phyloP scores from a whole-genome alignment of 169 alveolate genomes.

The Cryptosporidium meleagridis region DNA sequence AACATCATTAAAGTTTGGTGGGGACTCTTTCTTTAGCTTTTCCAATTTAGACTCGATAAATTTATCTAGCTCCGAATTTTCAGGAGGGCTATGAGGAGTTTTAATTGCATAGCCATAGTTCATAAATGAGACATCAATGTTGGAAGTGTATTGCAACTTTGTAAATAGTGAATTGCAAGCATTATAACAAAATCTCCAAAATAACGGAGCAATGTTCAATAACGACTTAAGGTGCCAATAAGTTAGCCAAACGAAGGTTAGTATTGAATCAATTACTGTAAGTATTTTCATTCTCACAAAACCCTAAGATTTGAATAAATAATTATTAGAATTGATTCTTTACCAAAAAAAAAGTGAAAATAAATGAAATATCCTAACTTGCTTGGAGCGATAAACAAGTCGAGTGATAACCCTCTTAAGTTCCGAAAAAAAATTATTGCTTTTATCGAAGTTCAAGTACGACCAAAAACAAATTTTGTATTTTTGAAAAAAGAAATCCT shows the following conservation, averaged over 20 bases:
- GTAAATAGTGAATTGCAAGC: constrained; percentile 61
- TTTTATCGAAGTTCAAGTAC: neutral
- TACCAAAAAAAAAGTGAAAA: neutral
- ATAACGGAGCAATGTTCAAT: constrained; percentile 52
- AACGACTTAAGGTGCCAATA: constrained; percentile 68
- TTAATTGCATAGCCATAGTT: constrained; percentile 67
- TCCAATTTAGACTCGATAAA: constrained; percentile 60
- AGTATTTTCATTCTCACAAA: constrained; percentile 9
- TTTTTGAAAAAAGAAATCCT: no score
- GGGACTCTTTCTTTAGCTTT: constrained; percentile 59
- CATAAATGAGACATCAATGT: constrained; percentile 71
- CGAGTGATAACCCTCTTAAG: constrained; percentile 36
- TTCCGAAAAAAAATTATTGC: neutral
- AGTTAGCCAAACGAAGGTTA: constrained; percentile 43
- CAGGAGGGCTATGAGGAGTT: constrained; percentile 68
- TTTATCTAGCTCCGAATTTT: constrained; percentile 48
- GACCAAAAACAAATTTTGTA: neutral
- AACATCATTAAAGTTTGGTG: constrained; percentile 49
- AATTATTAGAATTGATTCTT: neutral
- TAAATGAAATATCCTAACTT: neutral
- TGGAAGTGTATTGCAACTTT: constrained; percentile 39
- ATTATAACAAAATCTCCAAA: constrained; percentile 70
- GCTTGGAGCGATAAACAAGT: neutral
- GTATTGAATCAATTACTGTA: constrained; percentile 14
- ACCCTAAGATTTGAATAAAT: neutral